Percentiles rank a stretch among this genome's conserved stretches.
These are phyloP conservation scores for Isabelozyma rhagii DNA, from an alignment of 805 yeast species.

Conservation along the genomic window DNA sequence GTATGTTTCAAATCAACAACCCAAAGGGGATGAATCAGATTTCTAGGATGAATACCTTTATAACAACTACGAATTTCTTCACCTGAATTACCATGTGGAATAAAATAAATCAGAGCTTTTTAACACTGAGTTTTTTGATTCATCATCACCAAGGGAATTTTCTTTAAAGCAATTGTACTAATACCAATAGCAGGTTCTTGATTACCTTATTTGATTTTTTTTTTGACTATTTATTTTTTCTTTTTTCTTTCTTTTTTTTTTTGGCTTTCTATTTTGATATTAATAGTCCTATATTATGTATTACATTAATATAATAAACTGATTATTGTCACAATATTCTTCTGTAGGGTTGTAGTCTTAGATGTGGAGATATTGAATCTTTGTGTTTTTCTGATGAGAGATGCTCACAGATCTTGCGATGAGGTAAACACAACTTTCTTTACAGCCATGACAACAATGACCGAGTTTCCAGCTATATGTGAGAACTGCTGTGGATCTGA, in stretches of 20 bases:
- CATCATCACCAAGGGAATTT: background rate
- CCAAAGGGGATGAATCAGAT: slow-evolving; percentile 1
- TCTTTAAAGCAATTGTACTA: background rate
- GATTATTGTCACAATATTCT: too few species aligned
- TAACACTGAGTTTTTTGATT: slow-evolving; percentile 51
- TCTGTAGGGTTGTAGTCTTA: too few species aligned
- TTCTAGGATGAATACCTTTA: slow-evolving; percentile 28
- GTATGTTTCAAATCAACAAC: slow-evolving; percentile 1
- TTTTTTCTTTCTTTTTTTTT: too few species aligned
- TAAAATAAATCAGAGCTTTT: slow-evolving; percentile 61
- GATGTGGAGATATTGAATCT: too few species aligned
- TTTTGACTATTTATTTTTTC: too few species aligned
- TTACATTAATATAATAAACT: too few species aligned
- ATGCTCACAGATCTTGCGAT: background rate
- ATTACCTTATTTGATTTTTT: background rate
- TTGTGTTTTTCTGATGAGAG: background rate
- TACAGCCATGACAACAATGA: background rate
- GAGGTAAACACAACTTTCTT: background rate
- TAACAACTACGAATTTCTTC: slow-evolving; percentile 60
- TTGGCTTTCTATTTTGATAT: background rate
- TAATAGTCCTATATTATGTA: too few species aligned
- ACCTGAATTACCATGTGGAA: slow-evolving; percentile 63
- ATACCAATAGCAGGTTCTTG: background rate
- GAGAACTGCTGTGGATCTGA: slow-evolving; percentile 68
- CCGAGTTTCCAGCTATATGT: slow-evolving; percentile 63